Percentiles rank a stretch among this genome's conserved stretches.
phyloP scores from a whole-genome alignment of 805 yeast genomes.

The Kodamaea sagamina region DNA sequence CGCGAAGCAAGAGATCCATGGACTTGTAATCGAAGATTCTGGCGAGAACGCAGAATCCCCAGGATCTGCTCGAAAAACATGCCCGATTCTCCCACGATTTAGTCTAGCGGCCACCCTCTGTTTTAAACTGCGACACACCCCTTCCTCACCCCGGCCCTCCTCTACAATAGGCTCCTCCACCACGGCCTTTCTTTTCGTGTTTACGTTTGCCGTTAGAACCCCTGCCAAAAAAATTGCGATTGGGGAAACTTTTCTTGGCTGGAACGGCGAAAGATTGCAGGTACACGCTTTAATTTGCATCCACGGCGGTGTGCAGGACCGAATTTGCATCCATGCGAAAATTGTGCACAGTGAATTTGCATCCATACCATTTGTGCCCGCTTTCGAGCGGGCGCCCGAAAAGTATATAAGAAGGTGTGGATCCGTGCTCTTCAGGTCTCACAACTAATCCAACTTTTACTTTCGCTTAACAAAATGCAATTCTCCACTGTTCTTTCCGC shows the following conservation, averaged over 20 bases:
- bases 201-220: not conserved
- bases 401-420: slow-evolving; percentile 7
- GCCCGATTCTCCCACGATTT: no score
- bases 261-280: not conserved
- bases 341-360: no score
- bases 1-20: no score
- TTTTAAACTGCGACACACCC: no score
- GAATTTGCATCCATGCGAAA: no score
- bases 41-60: no score
- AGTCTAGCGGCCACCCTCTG: no score
- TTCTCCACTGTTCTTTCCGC: slow-evolving; percentile 20
- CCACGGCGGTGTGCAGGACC: no score
- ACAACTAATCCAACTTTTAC: slow-evolving; percentile 4
- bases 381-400: not conserved
- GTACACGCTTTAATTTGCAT: not conserved
- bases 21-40: no score
- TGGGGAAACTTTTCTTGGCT: slow-evolving; percentile 1
- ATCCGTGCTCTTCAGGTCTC: not conserved
- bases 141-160: no score
- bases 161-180: no score
- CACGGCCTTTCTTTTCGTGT: not conserved
- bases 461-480: slow-evolving; percentile 14
- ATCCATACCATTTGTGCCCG: not conserved
- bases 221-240: not conserved
- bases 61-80: no score